Conservation (phyloP, 2,329 filamentous ascomycete species). For the Colletotrichum eleusines region DNA sequence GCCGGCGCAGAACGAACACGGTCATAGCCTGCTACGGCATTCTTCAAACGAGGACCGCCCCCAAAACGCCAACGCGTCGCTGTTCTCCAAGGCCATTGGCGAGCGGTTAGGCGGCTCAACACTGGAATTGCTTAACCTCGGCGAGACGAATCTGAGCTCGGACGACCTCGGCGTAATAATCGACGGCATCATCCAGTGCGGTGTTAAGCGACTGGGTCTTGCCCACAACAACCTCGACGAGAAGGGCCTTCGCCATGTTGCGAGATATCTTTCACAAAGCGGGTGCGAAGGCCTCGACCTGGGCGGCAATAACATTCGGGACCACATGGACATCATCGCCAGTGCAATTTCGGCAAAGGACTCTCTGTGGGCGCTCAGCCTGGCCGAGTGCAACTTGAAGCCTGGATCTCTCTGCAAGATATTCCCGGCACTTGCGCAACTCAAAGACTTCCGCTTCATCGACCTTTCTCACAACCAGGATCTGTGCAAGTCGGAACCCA, state of each 20-base stretch:
- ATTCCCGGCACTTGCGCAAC: slow-evolving; percentile 76
- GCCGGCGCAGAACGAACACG: slow-evolving; percentile 44
- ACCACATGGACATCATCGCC: slow-evolving; percentile 66
- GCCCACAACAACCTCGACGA: slow-evolving; percentile 84
- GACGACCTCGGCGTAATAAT: slow-evolving; percentile 80
- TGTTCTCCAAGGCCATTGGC: slow-evolving; percentile 79
- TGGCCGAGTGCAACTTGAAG: slow-evolving; percentile 86
- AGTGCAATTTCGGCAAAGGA: slow-evolving; percentile 64
- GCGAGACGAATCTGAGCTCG: slow-evolving; percentile 79
- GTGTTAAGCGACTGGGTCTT: slow-evolving; percentile 82
- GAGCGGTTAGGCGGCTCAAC: slow-evolving; percentile 81
- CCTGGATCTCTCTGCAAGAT: slow-evolving; percentile 79
- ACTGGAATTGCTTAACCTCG: slow-evolving; percentile 86
- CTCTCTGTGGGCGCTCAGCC: slow-evolving; percentile 82
- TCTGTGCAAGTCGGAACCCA: slow-evolving; percentile 81
- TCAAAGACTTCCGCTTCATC: slow-evolving; percentile 85
- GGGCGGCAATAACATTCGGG: slow-evolving; percentile 81
- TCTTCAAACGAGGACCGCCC: slow-evolving; percentile 47
- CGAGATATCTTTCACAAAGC: slow-evolving; percentile 79
- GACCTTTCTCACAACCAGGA: slow-evolving; percentile 91
- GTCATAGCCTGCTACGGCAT: slow-evolving; percentile 47
- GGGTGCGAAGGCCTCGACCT: slow-evolving; percentile 90
- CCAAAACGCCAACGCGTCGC: slow-evolving; percentile 56
- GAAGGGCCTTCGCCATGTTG: slow-evolving; percentile 80
- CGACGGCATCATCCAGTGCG: slow-evolving; percentile 84